These are phyloP conservation scores for Penicillium sp. DNA, from an alignment of 2,329 filamentous ascomycete species.

Conservation along the genomic window DNA sequence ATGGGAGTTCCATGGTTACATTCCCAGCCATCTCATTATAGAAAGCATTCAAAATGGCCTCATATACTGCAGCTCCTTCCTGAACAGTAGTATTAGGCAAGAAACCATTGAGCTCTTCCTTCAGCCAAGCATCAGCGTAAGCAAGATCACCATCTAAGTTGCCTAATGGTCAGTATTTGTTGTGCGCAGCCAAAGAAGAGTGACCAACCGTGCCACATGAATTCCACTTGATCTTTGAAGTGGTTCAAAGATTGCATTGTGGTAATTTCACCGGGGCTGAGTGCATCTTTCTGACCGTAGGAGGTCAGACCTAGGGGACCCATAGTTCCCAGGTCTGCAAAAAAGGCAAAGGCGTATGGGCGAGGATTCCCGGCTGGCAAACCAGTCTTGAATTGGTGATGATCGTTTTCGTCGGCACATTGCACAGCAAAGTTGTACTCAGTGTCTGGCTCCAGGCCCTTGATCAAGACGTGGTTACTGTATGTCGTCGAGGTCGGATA, in stretches of 20 bases:
- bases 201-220: conserved; percentile 7
- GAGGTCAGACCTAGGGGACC: conserved; percentile 8
- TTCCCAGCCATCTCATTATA: conserved; percentile 10
- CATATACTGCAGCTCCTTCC: conserved; percentile 8
- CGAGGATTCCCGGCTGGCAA: conserved; percentile 19
- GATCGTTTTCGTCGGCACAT: conserved; percentile 8
- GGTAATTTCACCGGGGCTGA: conserved; percentile 6
- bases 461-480: conserved; percentile 25
- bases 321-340: conserved; percentile 10
- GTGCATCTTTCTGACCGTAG: conserved; percentile 1
- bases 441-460: conserved; percentile 21
- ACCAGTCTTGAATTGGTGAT: conserved; percentile 23
- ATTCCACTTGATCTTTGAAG: conserved; percentile 6
- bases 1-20: conserved; percentile 8
- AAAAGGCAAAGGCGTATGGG: conserved; percentile 19
- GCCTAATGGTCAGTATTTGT: neutral
- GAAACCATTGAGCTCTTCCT: conserved; percentile 14
- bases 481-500: conserved; percentile 15
- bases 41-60: conserved; percentile 13
- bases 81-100: conserved; percentile 10
- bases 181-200: neutral
- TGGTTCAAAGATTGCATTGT: conserved; percentile 8
- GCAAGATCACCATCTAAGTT: conserved; percentile 14
- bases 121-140: conserved; percentile 17
- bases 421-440: conserved; percentile 25